These are phyloP conservation scores for Jamesozyma rosinii DNA, from an alignment of 805 yeast genomes.

Conservation along the genomic window DNA sequence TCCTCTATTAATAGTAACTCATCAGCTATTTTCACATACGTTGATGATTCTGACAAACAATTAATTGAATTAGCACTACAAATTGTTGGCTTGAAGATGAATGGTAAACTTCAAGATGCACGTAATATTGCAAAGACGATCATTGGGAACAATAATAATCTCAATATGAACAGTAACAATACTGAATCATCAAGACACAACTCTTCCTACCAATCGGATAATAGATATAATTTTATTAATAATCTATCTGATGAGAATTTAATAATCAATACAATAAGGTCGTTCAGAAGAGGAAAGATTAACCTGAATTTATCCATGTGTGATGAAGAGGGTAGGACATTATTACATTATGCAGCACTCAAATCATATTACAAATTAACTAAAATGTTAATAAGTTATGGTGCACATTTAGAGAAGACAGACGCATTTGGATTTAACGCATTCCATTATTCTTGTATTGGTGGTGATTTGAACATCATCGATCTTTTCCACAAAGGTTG, in stretches of 20 bases:
- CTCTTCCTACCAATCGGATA: conserved; percentile 3
- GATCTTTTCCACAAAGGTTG: conserved; percentile 47
- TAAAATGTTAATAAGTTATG: conserved; percentile 52
- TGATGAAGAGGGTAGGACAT: conserved; percentile 73
- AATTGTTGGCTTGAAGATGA: conserved; percentile 92
- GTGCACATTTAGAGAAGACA: conserved; percentile 57
- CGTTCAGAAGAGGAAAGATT: conserved; percentile 38
- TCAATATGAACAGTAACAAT: neutral
- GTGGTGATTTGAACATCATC: conserved; percentile 62
- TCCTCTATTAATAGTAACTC: conserved; percentile 3
- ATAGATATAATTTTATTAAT: neutral
- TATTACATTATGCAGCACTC: conserved; percentile 74
- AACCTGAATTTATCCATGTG: conserved; percentile 43
- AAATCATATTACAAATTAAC: conserved; percentile 61
- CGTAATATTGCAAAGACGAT: conserved; percentile 83
- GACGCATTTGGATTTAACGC: conserved; percentile 82
- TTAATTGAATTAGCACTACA: conserved; percentile 88
- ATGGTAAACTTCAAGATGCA: conserved; percentile 88
- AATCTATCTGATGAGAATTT: conserved; percentile 31
- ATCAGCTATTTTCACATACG: conserved; percentile 62
- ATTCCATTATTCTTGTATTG: conserved; percentile 70
- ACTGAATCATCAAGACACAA: neutral
- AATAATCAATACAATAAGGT: conserved; percentile 43
- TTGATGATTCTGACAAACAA: conserved; percentile 90
- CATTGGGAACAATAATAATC: conserved; percentile 43